Evolutionary conservation across 2,329 filamentous ascomycete species (phyloP).

Genomic region (Plectosphaerella cucumerina): DNA sequence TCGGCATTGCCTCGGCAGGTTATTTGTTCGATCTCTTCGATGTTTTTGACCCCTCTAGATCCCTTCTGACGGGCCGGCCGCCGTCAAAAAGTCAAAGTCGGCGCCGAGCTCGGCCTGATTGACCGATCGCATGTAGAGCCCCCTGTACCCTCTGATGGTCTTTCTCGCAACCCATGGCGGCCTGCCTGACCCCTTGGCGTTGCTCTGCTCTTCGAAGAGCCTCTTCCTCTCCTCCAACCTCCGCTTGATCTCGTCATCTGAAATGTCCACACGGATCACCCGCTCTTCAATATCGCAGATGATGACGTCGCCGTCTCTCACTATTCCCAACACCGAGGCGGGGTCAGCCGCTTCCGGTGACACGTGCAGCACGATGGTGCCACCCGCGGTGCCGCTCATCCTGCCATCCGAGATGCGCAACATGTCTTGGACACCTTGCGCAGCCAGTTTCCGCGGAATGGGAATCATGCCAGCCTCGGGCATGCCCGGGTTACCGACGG

Average conservation of each 20-base stretch:
- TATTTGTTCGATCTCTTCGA: no score
- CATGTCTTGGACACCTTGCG: constrained; percentile 72
- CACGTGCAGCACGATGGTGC: constrained; percentile 86
- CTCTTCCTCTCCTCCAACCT: constrained; percentile 59
- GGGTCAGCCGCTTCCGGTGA: constrained; percentile 77
- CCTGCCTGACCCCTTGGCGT: constrained; percentile 16
- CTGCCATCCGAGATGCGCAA: constrained; percentile 82
- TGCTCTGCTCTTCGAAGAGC: constrained; percentile 44
- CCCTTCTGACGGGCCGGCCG: constrained; percentile 24
- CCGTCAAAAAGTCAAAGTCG: constrained; percentile 59
- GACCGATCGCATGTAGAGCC: constrained; percentile 54
- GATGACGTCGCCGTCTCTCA: constrained; percentile 72
- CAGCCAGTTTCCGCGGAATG: constrained; percentile 72
- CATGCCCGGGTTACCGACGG: constrained; percentile 89
- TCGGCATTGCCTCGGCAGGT: no score
- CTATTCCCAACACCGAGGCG: constrained; percentile 71
- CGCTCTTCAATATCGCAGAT: constrained; percentile 71
- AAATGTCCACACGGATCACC: constrained; percentile 55
- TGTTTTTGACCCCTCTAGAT: no score
- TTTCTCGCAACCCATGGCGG: constrained; percentile 30
- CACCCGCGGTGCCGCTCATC: constrained; percentile 82
- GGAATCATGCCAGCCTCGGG: constrained; percentile 69
- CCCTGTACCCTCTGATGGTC: constrained; percentile 50
- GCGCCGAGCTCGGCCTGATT: constrained; percentile 56
- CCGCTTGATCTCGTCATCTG: constrained; percentile 62